Conservation (phyloP, 768 basidiomycete species). For the Suillus sp. region DNA sequence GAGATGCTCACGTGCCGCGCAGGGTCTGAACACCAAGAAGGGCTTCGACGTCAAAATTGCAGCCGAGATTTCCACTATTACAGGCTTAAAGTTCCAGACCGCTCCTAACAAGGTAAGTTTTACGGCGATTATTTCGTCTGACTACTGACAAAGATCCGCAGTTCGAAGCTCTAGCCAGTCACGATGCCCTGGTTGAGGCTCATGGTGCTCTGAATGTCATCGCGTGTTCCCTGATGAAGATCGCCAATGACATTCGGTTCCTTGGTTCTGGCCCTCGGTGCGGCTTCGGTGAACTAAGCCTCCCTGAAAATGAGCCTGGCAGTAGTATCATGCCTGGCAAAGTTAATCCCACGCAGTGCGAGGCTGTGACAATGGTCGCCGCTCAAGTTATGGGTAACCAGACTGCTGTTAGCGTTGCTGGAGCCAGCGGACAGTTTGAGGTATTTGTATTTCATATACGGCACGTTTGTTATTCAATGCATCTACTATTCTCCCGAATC, state of each 20-base stretch:
- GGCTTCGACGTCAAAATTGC: conserved; percentile 97
- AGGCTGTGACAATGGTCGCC: conserved; percentile 98
- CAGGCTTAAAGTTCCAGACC: conserved; percentile 90
- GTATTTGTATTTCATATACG: conserved; percentile 39
- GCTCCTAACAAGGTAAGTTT: conserved; percentile 92
- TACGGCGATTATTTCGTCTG: neutral
- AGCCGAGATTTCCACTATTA: conserved; percentile 85
- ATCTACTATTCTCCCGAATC: conserved; percentile 12
- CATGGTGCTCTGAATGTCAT: conserved; percentile 96
- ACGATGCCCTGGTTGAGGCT: conserved; percentile 96
- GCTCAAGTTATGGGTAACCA: conserved; percentile 99
- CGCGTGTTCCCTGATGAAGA: conserved; percentile 98
- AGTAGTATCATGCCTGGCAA: conserved; percentile 99
- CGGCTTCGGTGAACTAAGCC: conserved; percentile 89
- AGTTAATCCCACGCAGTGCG: conserved; percentile 99
- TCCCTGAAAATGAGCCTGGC: conserved; percentile 99
- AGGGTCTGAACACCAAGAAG: conserved; percentile 96
- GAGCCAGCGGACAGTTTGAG: conserved; percentile 97
- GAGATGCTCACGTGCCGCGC: conserved; percentile 17
- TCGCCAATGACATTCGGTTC: conserved; percentile 98
- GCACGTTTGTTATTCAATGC: conserved; percentile 12
- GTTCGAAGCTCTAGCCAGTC: conserved; percentile 98
- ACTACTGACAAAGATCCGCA: conserved; percentile 32
- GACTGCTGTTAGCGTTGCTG: conserved; percentile 87
- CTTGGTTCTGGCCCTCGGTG: conserved; percentile 97